Conservation (phyloP, 108 stramenopile genomes). For the Fragilariopsis cylindrus region DNA sequence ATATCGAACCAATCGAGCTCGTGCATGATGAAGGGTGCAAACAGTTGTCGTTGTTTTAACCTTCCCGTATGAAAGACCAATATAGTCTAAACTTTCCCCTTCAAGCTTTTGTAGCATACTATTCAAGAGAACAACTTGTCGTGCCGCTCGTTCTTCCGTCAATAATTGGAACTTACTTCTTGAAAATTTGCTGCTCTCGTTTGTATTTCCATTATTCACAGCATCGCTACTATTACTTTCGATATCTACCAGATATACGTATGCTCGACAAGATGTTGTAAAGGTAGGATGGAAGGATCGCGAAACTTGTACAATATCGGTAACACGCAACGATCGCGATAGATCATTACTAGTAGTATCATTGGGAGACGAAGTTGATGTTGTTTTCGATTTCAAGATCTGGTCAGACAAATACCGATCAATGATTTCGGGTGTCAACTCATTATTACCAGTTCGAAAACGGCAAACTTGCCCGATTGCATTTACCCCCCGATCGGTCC, state of each 20-base stretch:
- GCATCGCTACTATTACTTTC: constrained; percentile 13
- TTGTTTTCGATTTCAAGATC: not conserved
- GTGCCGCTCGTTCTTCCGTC: not conserved
- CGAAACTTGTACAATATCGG: constrained; percentile 17
- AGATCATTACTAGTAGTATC: not conserved
- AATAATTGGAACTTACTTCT: not conserved
- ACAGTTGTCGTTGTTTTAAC: constrained; percentile 65
- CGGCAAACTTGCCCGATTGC: constrained; percentile 76
- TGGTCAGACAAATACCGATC: constrained; percentile 1
- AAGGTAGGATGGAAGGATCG: constrained; percentile 72
- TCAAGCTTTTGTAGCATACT: constrained; percentile 50
- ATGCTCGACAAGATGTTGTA: constrained; percentile 64
- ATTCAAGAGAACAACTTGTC: constrained; percentile 29
- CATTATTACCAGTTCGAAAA: constrained; percentile 43
- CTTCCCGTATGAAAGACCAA: constrained; percentile 69
- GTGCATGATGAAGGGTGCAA: constrained; percentile 55
- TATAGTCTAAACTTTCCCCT: constrained; percentile 55
- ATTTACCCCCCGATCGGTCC: constrained; percentile 79
- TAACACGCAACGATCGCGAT: constrained; percentile 14
- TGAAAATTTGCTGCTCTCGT: not conserved
- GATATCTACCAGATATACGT: constrained; percentile 70
- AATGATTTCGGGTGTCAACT: constrained; percentile 16
- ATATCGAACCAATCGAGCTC: constrained; percentile 49
- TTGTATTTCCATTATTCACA: too few species aligned
- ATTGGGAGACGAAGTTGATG: not conserved